Base-by-base conservation (phyloP, 1,284 basidiomycete genomes). In the Leccinum laetum region DNA sequence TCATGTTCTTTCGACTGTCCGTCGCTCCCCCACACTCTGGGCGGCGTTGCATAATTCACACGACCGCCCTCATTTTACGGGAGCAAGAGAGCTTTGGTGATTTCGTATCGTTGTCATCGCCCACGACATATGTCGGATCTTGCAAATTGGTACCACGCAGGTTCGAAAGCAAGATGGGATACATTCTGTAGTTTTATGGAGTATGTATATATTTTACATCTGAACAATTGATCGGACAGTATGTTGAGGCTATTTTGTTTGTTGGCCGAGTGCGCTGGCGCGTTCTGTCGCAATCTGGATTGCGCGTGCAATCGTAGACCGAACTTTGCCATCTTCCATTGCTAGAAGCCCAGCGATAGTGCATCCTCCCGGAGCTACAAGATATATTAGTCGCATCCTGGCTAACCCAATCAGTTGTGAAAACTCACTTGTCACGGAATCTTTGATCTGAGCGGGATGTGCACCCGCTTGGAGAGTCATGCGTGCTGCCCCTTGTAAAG, bases 401-500 rank as follows among this genome's bases (percentile, higher is more conserved):
- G 39, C 1, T 39, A 37, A 57, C 14, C 58, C 5, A 11, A 35
- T 6, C 11, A 53, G 58, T 60, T 10, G 5, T 24, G 2, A 46
- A 58, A 2, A 81, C 93, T 72, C 74, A 95, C 96, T 99, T 2
- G 98, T 99, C 6, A 99, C 98, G 26, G 94, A 90, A 79, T 99
- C 98, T 78, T 99, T 99, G 71, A 99, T 90, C 69, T 96, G 95
- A 6, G 98, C 96, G 1, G 98, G 98, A 78, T 99, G 98, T 35
- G 89, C 83, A 7, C 91, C 93, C 1, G 87, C 87, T 73, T 96
- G 91, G 3, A 99, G 84, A 2, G 93, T 91, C 98, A 99, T 99
- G 37, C 97, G 87, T 39, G 97, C 98, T 0, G 98, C 93, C 29
- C 98, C 98, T 82, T 99, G 97, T 72, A 99, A 82, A 18, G 96